phyloP scores from a whole-genome alignment of 805 yeast species.

The Soucietia sequanensis region DNA sequence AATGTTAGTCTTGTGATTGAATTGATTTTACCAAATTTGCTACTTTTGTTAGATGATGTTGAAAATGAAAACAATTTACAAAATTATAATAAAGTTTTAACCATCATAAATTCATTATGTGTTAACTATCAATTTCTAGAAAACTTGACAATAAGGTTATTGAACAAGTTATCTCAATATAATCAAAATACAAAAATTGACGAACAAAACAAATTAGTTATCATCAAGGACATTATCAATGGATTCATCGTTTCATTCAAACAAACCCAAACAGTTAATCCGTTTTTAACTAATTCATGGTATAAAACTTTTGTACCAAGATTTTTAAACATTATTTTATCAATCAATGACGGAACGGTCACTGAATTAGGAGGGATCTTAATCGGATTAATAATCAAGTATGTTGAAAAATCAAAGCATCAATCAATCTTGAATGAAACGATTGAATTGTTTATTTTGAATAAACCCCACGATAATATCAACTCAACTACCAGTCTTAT shows the following conservation, averaged over 20 bases:
- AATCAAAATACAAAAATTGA: conserved; percentile 1
- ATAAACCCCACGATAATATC: conserved; percentile 7
- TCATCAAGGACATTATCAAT: conserved; percentile 14
- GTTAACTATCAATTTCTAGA: conserved; percentile 45
- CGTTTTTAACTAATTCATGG: conserved; percentile 43
- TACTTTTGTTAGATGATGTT: conserved; percentile 45
- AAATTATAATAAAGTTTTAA: conserved; percentile 15
- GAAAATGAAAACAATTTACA: conserved; percentile 13
- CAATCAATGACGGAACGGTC: conserved; percentile 15
- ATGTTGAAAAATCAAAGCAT: conserved; percentile 42
- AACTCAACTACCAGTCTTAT: conserved; percentile 15
- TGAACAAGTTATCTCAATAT: conserved; percentile 32
- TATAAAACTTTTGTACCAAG: conserved; percentile 42
- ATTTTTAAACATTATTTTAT: conserved; percentile 20
- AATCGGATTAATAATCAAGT: conserved; percentile 40
- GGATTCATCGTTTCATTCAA: conserved; percentile 23
- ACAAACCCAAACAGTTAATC: conserved; percentile 27
- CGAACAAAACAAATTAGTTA: conserved; percentile 4
- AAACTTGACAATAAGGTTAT: conserved; percentile 40
- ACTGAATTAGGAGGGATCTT: conserved; percentile 42
- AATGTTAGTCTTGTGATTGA: conserved; percentile 42
- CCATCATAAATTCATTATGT: conserved; percentile 28
- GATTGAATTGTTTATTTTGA: conserved; percentile 32
- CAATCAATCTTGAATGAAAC: conserved; percentile 43
- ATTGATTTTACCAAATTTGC: conserved; percentile 49